Base-by-base conservation (phyloP, 2,329 filamentous ascomycete genomes). In the Penicillium sp. region DNA sequence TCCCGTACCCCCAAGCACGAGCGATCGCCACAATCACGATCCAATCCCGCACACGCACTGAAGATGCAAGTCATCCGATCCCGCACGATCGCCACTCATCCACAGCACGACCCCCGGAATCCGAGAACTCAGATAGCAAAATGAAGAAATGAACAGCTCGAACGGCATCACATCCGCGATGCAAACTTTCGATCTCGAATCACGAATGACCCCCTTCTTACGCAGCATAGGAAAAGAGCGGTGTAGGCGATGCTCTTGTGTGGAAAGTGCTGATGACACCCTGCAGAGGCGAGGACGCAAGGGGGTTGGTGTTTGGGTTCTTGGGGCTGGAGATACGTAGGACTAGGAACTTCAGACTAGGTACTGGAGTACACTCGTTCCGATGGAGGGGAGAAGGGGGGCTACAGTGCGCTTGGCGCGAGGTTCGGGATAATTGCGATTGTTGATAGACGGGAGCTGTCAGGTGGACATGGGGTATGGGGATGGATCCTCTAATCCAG, bases 281-380 rank as follows among this genome's bases (percentile, higher is more conserved):
- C 51, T 54, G 61, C 65, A 63, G 58, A 64, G n/a, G 5, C 22
- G 35, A 60, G 42, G 64, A 63, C 57, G 64, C 63, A 65, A 66
- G 65, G 63, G 61, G 61, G 54, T 20, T 11, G 37, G 14, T 7
- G 6, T 4, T 35, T 34, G 45, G 31, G 31, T 17, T 17, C 17
- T 34, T 35, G 45, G 25, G 25, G 5, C 25, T 25, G 25, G 42
- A 42, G 20, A 25, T 11, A 22, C 2, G 8, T 25, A 25, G 12
- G 1, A 6, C 3, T 25, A 25, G 12, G 1, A 6, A 31, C 6
- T 31, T 1, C 6, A 31, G 28, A 0, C 5, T 28, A 28, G 25
- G 25, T 31, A 6, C 25, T 25, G 25, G 25, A 25, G 25, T 31
- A 31, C 7, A 31, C 5, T 31, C 6, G 17, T 20, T 48, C 42